Evolutionary conservation across 1,284 basidiomycete genomes (phyloP).

Genomic region (Fomes fomentarius): DNA sequence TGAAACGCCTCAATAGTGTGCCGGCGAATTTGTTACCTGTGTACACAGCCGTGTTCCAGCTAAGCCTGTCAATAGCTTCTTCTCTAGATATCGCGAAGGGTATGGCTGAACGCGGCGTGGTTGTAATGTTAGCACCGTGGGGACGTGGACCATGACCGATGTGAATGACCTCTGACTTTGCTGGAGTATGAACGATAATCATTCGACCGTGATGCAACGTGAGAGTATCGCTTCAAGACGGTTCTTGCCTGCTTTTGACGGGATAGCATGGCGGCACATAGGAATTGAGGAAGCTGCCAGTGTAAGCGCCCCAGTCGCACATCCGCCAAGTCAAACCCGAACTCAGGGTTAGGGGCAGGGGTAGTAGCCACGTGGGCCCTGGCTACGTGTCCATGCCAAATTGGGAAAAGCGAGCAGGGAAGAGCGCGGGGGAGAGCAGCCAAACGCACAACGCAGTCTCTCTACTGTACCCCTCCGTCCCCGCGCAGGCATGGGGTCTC

Average conservation of each 20-base stretch:
- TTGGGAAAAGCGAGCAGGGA: slow-evolving; percentile 2
- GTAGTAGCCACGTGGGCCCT: slow-evolving; percentile 3
- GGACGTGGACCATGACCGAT: not conserved
- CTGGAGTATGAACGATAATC: slow-evolving; percentile 31
- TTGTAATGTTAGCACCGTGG: not conserved
- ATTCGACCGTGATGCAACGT: not conserved
- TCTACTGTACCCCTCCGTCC: not conserved
- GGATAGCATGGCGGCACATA: slow-evolving; percentile 15
- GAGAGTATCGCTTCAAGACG: no score
- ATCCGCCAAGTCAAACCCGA: slow-evolving; percentile 9
- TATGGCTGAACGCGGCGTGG: slow-evolving; percentile 38
- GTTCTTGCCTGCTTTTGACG: no score
- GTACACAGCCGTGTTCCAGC: slow-evolving; percentile 21
- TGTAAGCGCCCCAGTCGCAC: no score
- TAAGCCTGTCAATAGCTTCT: slow-evolving; percentile 36
- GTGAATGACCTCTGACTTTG: slow-evolving; percentile 47
- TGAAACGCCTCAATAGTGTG: slow-evolving; percentile 29
- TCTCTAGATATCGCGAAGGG: slow-evolving; percentile 41
- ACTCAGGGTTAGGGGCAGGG: slow-evolving; percentile 5
- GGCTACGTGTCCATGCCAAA: slow-evolving; percentile 22
- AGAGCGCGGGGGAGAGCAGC: not conserved
- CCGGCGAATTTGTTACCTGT: slow-evolving; percentile 20
- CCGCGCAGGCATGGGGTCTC: slow-evolving; percentile 22
- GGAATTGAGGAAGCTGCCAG: no score
- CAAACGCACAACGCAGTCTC: slow-evolving; percentile 2